A percentile compares a stretch with the other conserved stretches of the same genome.
Evolutionary conservation across 371 early-diverging fungal genomes (phyloP).

Genomic region (Choanephora cucurbitarum): DNA sequence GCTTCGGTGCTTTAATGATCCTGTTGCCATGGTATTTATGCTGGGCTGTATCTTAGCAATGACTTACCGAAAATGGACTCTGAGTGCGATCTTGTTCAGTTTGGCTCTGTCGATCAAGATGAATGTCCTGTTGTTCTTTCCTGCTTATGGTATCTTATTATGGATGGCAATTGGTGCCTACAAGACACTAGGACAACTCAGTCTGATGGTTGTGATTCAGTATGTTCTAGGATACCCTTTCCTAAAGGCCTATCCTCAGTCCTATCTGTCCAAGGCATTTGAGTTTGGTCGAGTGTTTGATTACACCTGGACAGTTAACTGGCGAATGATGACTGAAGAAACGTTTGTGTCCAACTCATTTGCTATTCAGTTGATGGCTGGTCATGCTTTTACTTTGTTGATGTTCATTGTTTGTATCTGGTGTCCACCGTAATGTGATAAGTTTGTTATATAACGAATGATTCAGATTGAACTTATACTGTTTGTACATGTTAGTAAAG

Average conservation of each 20-base stretch:
- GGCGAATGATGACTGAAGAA: conserved; percentile 78
- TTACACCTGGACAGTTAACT: conserved; percentile 94
- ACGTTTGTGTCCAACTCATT: conserved; percentile 66
- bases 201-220: conserved; percentile 58
- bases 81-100: conserved; percentile 69
- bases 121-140: conserved; percentile 90
- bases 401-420: conserved; percentile 59
- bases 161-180: conserved; percentile 62
- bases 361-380: conserved; percentile 58
- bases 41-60: conserved; percentile 67
- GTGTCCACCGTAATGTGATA: conserved; percentile 45
- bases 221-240: conserved; percentile 73
- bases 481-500: conserved; percentile 34
- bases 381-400: conserved; percentile 63
- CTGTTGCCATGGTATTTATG: conserved; percentile 82
- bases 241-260: conserved; percentile 51
- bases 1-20: conserved; percentile 91
- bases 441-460: no score
- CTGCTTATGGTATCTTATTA: conserved; percentile 76
- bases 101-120: conserved; percentile 88
- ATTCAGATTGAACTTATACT: conserved; percentile 4
- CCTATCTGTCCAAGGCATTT: conserved; percentile 81
- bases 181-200: conserved; percentile 50
- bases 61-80: conserved; percentile 50
- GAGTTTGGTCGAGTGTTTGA: conserved; percentile 84